Conservation (phyloP, 2,329 filamentous ascomycete genomes). For the Sclerotinia sclerotiorum region DNA sequence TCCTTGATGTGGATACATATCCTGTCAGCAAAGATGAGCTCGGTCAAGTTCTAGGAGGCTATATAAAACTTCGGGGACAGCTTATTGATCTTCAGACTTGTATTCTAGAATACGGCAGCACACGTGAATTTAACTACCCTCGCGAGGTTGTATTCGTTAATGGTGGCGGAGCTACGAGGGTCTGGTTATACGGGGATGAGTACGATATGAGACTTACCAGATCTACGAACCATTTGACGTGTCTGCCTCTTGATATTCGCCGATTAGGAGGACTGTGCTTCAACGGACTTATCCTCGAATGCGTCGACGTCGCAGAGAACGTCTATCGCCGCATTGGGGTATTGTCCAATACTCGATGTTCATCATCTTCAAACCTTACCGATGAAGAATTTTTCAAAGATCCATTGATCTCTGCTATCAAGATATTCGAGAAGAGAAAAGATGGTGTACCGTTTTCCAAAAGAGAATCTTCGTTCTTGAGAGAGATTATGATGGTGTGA, state of each 20-base stretch:
- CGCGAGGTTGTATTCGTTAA: too few species aligned
- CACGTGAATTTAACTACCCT: too few species aligned
- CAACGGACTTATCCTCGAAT: not conserved
- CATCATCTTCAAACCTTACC: too few species aligned
- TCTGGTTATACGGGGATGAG: too few species aligned
- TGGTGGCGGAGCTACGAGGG: too few species aligned
- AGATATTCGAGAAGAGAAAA: not conserved
- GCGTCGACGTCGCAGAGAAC: not conserved
- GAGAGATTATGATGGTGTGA: not conserved
- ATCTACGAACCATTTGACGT: rapidly evolving
- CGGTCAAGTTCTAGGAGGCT: not conserved
- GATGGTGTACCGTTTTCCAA: not conserved
- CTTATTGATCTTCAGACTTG: not conserved
- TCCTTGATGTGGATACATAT: not conserved
- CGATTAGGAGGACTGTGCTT: not conserved
- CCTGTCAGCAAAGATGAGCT: not conserved
- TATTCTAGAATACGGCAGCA: too few species aligned
- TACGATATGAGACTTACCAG: not conserved
- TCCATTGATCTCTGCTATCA: not conserved
- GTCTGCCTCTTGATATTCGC: not conserved
- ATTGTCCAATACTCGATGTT: rapidly evolving
- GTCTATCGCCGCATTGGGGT: not conserved
- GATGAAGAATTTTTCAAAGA: not conserved
- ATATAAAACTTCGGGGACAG: not conserved
- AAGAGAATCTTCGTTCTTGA: not conserved